phyloP scores from a whole-genome alignment of 495 filamentous ascomycete species.

The Sphaerosporella brunnea region DNA sequence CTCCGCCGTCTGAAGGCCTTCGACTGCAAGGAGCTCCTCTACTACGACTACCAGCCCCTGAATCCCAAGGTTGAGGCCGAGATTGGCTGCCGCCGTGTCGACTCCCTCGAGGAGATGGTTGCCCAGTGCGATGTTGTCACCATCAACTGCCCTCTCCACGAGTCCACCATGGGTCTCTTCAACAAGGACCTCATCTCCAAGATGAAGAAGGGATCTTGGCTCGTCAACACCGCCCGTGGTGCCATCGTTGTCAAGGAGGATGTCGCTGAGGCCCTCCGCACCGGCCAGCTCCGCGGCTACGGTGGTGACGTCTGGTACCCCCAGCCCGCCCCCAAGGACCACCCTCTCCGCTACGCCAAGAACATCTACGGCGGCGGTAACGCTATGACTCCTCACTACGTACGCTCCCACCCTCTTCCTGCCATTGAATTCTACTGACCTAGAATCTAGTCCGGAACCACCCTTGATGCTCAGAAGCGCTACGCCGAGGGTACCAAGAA shows the following conservation, averaged over 20 bases:
- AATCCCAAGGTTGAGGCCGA: conserved; percentile 74
- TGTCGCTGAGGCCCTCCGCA: conserved; percentile 82
- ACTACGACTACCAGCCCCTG: conserved; percentile 98
- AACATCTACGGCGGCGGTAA: conserved; percentile 94
- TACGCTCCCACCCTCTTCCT: no score
- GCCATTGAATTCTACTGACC: no score
- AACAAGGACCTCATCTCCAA: conserved; percentile 99
- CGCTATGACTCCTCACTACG: conserved; percentile 88
- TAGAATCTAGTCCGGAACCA: conserved; percentile 91
- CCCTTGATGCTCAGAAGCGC: conserved; percentile 88
- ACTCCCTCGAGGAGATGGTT: conserved; percentile 81
- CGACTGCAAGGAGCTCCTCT: conserved; percentile 98
- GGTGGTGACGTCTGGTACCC: conserved; percentile 66
- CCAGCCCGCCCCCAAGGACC: conserved; percentile 88
- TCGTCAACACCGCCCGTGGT: conserved; percentile 95
- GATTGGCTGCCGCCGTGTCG: conserved; percentile 84
- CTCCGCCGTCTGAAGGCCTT: conserved; percentile 86
- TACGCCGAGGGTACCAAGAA: conserved; percentile 79
- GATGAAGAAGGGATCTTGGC: conserved; percentile 96
- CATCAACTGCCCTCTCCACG: conserved; percentile 98
- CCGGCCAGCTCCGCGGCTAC: conserved; percentile 88
- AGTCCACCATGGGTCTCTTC: conserved; percentile 89
- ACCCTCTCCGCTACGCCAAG: conserved; percentile 80
- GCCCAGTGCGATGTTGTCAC: conserved; percentile 94
- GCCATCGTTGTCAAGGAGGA: conserved; percentile 99